Evolutionary conservation across 768 basidiomycete genomes (phyloP).

Genomic region (Leccinum incarnatum): DNA sequence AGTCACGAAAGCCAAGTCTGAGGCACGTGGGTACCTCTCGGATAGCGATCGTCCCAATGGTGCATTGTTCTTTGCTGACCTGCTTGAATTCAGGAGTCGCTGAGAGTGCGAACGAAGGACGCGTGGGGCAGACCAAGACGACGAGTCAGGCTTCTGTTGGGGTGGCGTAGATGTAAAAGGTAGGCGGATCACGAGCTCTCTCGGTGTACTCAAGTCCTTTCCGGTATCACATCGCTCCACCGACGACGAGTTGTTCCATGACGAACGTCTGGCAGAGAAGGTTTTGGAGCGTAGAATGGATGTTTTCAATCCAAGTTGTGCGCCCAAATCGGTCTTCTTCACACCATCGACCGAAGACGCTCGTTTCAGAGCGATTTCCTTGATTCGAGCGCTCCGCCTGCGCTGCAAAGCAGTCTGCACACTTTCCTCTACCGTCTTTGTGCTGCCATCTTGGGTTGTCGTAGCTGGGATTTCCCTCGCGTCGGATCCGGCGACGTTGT

Average conservation of each 20-base stretch:
- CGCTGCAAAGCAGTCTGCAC: conserved; percentile 6
- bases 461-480: neutral
- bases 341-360: conserved; percentile 2
- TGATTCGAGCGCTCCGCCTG: conserved; percentile 27
- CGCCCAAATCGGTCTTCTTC: neutral
- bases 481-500: neutral
- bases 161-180: conserved; percentile 25
- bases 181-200: conserved; percentile 19
- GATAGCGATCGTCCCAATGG: conserved; percentile 25
- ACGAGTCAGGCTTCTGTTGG: conserved; percentile 1
- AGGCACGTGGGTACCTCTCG: conserved; percentile 19
- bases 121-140: conserved; percentile 13
- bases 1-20: conserved; percentile 24
- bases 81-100: conserved; percentile 2
- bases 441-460: neutral
- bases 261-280: neutral
- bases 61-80: neutral
- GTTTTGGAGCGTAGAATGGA: conserved; percentile 14
- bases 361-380: conserved; percentile 13
- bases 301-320: conserved; percentile 3
- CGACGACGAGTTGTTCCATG: neutral
- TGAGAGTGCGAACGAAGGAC: conserved; percentile 30
- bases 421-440: neutral
- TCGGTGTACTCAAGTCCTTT: conserved; percentile 4
- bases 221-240: neutral